Percentiles rank a stretch among this genome's conserved stretches.
Conservation (phyloP, 345 rosid genomes). For the Camelina hispida region DNA sequence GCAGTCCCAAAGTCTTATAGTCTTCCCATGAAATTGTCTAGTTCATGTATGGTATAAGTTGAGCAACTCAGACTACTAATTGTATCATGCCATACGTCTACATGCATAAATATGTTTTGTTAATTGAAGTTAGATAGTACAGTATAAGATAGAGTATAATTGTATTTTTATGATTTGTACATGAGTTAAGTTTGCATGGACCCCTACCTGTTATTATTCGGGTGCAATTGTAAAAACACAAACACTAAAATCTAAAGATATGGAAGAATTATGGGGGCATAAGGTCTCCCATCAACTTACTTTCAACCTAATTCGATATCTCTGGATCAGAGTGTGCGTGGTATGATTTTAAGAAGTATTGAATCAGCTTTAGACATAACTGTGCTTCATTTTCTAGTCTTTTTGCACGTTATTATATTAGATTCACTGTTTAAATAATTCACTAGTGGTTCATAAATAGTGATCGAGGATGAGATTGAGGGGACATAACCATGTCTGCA, state of each 20-base stretch:
- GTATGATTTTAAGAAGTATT: background rate
- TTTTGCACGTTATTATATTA: background rate
- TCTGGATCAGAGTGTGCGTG: background rate
- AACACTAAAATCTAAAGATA: slow-evolving; percentile 31
- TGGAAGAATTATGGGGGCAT: slow-evolving; percentile 22
- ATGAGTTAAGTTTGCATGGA: slow-evolving; percentile 38
- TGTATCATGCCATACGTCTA: slow-evolving; percentile 24
- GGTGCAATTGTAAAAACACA: slow-evolving; percentile 9
- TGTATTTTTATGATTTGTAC: slow-evolving; percentile 5
- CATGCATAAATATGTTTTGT: background rate
- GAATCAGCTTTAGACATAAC: background rate
- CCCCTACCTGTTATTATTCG: slow-evolving; percentile 23
- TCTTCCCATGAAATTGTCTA: slow-evolving; percentile 37
- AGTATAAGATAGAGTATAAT: background rate
- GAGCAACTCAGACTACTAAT: slow-evolving; percentile 14
- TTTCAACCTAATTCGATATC: slow-evolving; percentile 16
- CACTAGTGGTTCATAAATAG: background rate
- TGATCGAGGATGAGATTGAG: slow-evolving; percentile 20
- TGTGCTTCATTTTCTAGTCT: background rate
- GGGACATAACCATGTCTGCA: slow-evolving; percentile 19
- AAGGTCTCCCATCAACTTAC: slow-evolving; percentile 1
- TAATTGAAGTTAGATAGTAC: background rate
- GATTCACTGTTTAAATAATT: background rate
- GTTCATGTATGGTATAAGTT: slow-evolving; percentile 20
- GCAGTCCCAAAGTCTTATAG: slow-evolving; percentile 31